A percentile compares a stretch with the other conserved stretches of the same genome.
Evolutionary conservation across 202 grass and related monocot genomes (phyloP).

Genomic region (Musa balbisiana): DNA sequence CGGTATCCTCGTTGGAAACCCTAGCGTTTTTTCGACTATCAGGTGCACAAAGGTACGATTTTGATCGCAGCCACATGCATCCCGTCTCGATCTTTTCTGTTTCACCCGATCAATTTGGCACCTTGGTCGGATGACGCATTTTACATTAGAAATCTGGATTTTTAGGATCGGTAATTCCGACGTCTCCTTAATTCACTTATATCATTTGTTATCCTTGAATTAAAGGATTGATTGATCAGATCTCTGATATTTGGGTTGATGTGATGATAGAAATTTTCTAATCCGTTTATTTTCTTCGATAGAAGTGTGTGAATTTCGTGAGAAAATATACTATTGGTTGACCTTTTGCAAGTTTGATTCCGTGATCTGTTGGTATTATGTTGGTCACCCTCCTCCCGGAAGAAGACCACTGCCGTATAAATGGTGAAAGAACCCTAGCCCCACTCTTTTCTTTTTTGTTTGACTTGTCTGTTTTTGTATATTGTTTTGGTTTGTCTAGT

Average conservation of each 20-base stretch:
- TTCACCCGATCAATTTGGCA: neutral
- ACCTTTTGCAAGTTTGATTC: neutral
- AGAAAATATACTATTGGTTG: neutral
- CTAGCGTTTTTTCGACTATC: neutral
- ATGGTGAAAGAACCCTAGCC: too few species aligned
- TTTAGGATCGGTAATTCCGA: neutral
- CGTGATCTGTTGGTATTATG: neutral
- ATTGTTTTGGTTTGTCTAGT: too few species aligned
- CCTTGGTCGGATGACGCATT: neutral
- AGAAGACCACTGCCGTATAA: too few species aligned
- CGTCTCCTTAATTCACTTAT: neutral
- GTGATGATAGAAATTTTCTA: neutral
- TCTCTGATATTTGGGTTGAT: neutral
- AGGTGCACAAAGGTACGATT: neutral
- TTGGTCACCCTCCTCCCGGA: neutral
- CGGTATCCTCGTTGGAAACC: neutral
- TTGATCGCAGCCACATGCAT: neutral
- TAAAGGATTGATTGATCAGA: neutral
- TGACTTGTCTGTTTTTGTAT: too few species aligned
- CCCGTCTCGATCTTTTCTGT: neutral
- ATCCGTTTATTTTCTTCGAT: neutral
- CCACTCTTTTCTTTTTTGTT: too few species aligned
- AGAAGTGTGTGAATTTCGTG: neutral
- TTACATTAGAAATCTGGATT: neutral
- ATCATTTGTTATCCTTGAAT: neutral